phyloP scores from a whole-genome alignment of 208 protist species.

The Acanthamoeba triangularis region DNA sequence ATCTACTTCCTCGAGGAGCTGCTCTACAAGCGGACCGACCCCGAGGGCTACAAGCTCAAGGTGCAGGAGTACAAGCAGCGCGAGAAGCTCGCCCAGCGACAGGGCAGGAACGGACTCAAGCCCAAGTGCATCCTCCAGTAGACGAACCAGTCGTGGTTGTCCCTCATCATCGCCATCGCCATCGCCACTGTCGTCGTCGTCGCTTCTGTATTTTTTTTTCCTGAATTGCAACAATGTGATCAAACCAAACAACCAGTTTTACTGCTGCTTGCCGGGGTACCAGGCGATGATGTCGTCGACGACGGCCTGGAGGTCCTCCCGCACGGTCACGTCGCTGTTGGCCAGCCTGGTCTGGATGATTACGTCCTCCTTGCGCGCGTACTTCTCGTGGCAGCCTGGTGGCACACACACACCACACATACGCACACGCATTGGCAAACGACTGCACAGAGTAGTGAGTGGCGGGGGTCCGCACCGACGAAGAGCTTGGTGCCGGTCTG shows the following conservation, averaged over 20 bases:
- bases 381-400: conserved; percentile 59
- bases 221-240: too few species aligned
- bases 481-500: conserved; percentile 53
- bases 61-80: conserved; percentile 84
- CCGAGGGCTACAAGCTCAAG: conserved; percentile 85
- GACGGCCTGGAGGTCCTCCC: conserved; percentile 45
- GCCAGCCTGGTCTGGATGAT: conserved; percentile 53
- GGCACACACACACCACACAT: background rate
- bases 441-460: too few species aligned
- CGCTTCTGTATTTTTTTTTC: too few species aligned
- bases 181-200: too few species aligned
- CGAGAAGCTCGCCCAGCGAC: conserved; percentile 81
- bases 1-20: conserved; percentile 94
- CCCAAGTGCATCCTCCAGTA: conserved; percentile 84
- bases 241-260: too few species aligned
- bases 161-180: too few species aligned
- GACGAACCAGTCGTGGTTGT: too few species aligned
- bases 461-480: background rate
- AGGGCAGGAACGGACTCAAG: conserved; percentile 81
- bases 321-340: background rate
- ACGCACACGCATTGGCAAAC: too few species aligned
- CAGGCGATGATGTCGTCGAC: conserved; percentile 39
- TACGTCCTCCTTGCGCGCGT: conserved; percentile 63
- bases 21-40: conserved; percentile 89
- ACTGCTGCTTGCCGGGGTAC: background rate